Percentiles rank a stretch among this genome's conserved stretches.
Evolutionary conservation across 495 filamentous ascomycete genomes (phyloP).

Genomic region (Penicillium mononematosum): DNA sequence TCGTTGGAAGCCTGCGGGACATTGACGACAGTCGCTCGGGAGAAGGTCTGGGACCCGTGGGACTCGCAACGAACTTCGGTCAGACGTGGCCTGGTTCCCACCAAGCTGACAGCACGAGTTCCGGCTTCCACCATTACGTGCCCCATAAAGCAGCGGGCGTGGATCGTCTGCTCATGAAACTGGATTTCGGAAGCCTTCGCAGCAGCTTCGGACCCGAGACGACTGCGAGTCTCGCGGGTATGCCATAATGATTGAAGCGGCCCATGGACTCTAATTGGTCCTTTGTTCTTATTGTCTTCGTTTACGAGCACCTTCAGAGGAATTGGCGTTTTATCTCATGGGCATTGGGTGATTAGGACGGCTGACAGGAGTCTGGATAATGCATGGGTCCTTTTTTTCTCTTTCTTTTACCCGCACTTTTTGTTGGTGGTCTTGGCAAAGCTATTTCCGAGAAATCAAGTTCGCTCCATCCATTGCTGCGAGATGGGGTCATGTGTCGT

Average conservation of each 20-base stretch:
- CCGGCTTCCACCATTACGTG: constrained; percentile 51
- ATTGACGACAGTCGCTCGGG: constrained; percentile 54
- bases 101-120: constrained; percentile 18
- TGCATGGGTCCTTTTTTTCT: neutral
- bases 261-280: neutral
- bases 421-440: neutral
- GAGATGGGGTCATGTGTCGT: constrained; percentile 10
- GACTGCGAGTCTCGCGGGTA: constrained; percentile 10
- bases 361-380: constrained; percentile 1
- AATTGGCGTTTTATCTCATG: constrained; percentile 7
- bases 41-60: constrained; percentile 39
- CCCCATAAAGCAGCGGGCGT: constrained; percentile 68
- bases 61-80: constrained; percentile 18
- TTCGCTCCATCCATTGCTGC: constrained; percentile 10
- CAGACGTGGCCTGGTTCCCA: constrained; percentile 16
- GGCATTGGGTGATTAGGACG: neutral
- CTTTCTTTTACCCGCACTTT: neutral
- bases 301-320: neutral
- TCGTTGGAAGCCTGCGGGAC: constrained; percentile 58
- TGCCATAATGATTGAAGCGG: constrained; percentile 9
- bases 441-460: neutral
- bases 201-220: constrained; percentile 15
- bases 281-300: neutral
- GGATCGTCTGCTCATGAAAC: constrained; percentile 80
- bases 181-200: constrained; percentile 64